These are phyloP conservation scores for Aureobasidium sp. DNA, from an alignment of 2,329 filamentous ascomycete species.

Conservation along the genomic window DNA sequence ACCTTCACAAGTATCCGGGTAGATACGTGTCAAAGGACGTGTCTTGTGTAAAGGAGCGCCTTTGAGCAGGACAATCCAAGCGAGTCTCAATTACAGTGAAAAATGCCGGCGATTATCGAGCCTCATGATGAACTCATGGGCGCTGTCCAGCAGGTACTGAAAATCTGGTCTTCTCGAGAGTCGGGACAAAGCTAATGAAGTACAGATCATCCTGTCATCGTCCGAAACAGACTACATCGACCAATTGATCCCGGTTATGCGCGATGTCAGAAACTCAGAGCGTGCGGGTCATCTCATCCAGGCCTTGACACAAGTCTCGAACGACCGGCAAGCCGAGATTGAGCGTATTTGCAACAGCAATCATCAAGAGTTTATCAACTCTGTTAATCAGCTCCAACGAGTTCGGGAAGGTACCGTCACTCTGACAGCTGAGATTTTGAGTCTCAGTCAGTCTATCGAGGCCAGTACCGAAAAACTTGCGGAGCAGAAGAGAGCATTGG, in stretches of 20 bases:
- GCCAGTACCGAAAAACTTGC: slow-evolving; percentile 89
- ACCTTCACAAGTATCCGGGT: not conserved
- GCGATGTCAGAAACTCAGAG: slow-evolving; percentile 75
- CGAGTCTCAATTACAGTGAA: not conserved
- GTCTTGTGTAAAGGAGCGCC: not conserved
- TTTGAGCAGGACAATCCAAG: not conserved
- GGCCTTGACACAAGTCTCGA: slow-evolving; percentile 72
- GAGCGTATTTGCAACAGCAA: slow-evolving; percentile 92
- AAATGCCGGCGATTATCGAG: slow-evolving; percentile 36
- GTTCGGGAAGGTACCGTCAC: slow-evolving; percentile 86
- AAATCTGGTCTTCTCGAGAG: not conserved
- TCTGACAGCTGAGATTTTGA: slow-evolving; percentile 83
- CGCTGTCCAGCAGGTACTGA: slow-evolving; percentile 42
- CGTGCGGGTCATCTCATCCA: slow-evolving; percentile 67
- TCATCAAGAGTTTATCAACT: slow-evolving; percentile 91
- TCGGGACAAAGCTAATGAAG: slow-evolving; percentile 12
- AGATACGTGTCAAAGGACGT: slow-evolving; percentile 8
- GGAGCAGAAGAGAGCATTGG: slow-evolving; percentile 86
- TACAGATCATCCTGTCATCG: slow-evolving; percentile 82
- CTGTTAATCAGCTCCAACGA: slow-evolving; percentile 86
- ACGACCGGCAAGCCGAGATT: slow-evolving; percentile 82
- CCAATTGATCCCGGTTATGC: slow-evolving; percentile 87
- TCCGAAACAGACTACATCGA: slow-evolving; percentile 93
- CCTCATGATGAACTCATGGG: slow-evolving; percentile 42
- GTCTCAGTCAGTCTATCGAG: slow-evolving; percentile 91